Percentiles rank a stretch among this genome's conserved stretches.
These are phyloP conservation scores for Trichoderma hamatum DNA, from an alignment of 2,329 filamentous ascomycete genomes.

Conservation along the genomic window DNA sequence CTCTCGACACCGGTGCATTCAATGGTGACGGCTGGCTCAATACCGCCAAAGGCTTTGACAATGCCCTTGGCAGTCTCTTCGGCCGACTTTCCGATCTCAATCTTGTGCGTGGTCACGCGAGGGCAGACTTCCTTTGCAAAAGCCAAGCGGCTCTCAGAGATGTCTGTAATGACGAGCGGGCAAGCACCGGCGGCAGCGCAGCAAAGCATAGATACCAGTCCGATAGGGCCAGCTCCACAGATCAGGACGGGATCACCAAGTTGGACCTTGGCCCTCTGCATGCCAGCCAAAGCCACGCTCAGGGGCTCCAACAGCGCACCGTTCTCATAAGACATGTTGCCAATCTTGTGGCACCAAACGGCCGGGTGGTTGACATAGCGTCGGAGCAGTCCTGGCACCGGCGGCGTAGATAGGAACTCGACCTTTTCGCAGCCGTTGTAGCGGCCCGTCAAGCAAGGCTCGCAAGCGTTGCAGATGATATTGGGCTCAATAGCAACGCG, in stretches of 20 bases:
- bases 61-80: conserved; percentile 77
- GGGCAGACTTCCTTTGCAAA: conserved; percentile 87
- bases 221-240: conserved; percentile 93
- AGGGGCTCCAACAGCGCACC: conserved; percentile 90
- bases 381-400: conserved; percentile 81
- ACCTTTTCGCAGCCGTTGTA: conserved; percentile 94
- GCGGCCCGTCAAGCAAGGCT: conserved; percentile 85
- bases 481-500: conserved; percentile 93
- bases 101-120: conserved; percentile 77
- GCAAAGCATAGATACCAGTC: conserved; percentile 84
- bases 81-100: conserved; percentile 61
- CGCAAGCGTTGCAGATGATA: conserved; percentile 87
- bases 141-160: conserved; percentile 79
- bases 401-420: conserved; percentile 86
- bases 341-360: conserved; percentile 95
- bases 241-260: conserved; percentile 87
- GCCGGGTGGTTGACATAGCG: conserved; percentile 95
- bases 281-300: conserved; percentile 82
- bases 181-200: conserved; percentile 83
- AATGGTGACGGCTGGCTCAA: conserved; percentile 80
- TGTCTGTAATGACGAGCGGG: conserved; percentile 92
- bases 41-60: conserved; percentile 66
- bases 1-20: conserved; percentile 96
- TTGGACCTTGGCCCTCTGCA: conserved; percentile 78
- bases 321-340: conserved; percentile 87